A percentile compares a stretch with the other conserved stretches of the same genome.
Evolutionary conservation across 208 protist genomes (phyloP).

Genomic region (Leishmania turanica): DNA sequence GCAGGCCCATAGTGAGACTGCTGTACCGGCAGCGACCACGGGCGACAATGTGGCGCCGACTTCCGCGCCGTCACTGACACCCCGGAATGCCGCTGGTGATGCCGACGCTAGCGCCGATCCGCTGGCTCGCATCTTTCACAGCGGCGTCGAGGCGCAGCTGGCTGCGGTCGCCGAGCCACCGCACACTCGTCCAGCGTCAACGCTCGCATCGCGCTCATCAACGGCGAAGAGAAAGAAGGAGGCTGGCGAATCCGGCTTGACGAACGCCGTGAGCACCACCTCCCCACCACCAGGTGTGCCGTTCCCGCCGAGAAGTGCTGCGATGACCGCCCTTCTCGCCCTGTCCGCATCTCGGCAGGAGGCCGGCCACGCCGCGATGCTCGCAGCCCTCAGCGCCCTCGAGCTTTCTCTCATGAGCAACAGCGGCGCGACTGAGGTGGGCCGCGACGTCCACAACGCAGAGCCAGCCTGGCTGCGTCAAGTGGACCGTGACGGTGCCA

Average conservation of each 20-base stretch:
- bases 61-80: not conserved
- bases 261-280: not conserved
- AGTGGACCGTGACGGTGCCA: not conserved
- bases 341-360: constrained; percentile 8
- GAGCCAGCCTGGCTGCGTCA: constrained; percentile 19
- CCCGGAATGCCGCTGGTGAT: not conserved
- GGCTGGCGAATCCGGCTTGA: not conserved
- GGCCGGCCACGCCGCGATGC: constrained; percentile 18
- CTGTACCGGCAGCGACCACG: not conserved
- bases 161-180: constrained; percentile 9
- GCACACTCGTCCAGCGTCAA: not conserved
- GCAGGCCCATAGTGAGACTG: not conserved
- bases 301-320: not conserved
- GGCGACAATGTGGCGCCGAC: not conserved
- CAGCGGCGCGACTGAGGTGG: not conserved
- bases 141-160: constrained; percentile 28
- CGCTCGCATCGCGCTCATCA: not conserved
- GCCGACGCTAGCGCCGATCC: constrained; percentile 2
- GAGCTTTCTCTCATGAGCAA: not conserved
- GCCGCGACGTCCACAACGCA: not conserved
- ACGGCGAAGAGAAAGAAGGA: not conserved
- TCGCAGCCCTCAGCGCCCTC: constrained; percentile 18
- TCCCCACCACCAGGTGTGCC: not conserved
- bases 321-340: constrained; percentile 16
- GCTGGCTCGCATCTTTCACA: constrained; percentile 18